Percentiles rank a stretch among this genome's conserved stretches.
Conservation (phyloP, 1,284 basidiomycete genomes). For the Rugosomyces carneus region DNA sequence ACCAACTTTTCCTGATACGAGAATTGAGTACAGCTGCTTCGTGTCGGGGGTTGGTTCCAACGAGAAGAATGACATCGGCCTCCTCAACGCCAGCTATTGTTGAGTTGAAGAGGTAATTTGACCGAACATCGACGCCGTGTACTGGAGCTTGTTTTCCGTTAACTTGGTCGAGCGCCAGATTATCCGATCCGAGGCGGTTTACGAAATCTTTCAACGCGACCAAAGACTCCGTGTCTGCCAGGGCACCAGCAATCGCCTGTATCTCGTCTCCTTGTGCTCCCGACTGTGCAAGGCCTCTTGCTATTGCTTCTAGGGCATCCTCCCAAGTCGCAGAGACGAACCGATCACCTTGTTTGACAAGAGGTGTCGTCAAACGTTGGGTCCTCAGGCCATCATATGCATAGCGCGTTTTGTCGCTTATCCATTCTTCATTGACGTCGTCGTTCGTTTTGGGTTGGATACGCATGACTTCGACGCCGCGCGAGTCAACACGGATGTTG, state of each 20-base stretch:
- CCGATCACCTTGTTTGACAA: slow-evolving; percentile 88
- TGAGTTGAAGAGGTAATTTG: slow-evolving; percentile 97
- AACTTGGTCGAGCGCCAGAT: slow-evolving; percentile 77
- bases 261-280: slow-evolving; percentile 95
- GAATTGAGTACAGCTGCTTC: slow-evolving; percentile 98
- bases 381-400: slow-evolving; percentile 94
- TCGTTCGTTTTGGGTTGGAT: slow-evolving; percentile 96
- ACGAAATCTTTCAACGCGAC: slow-evolving; percentile 92
- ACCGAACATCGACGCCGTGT: slow-evolving; percentile 87
- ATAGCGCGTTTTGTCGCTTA: slow-evolving; percentile 98
- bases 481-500: slow-evolving; percentile 96
- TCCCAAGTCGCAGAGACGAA: slow-evolving; percentile 94
- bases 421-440: slow-evolving; percentile 99
- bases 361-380: slow-evolving; percentile 91
- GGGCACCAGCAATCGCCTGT: slow-evolving; percentile 88
- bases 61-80: slow-evolving; percentile 89
- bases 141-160: slow-evolving; percentile 64
- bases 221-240: slow-evolving; percentile 93
- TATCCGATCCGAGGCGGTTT: slow-evolving; percentile 95
- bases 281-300: slow-evolving; percentile 71
- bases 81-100: slow-evolving; percentile 89
- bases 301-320: slow-evolving; percentile 78
- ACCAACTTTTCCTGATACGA: slow-evolving; percentile 91
- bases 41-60: slow-evolving; percentile 96
- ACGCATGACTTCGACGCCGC: slow-evolving; percentile 95